Base-by-base conservation (phyloP, 2,329 filamentous ascomycete genomes). In the Ophiostoma ulmi region DNA sequence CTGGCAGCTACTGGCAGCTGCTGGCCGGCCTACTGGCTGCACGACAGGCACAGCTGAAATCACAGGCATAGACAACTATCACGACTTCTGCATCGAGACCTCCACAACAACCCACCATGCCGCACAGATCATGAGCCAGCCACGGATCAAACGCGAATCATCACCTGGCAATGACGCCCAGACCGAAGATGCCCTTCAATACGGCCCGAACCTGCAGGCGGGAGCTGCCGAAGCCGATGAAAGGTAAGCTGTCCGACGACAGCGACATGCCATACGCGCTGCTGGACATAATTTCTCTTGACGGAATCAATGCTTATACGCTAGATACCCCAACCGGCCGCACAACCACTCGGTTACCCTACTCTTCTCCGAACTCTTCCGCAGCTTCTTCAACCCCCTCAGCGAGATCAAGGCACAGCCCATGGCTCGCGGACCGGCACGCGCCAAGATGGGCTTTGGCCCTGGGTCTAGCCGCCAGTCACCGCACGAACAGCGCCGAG, bases 301-400 rank as follows among this genome's bases (percentile, higher is more conserved):
- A 1, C n/a, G n/a, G 17, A 20, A 48, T 4, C 11, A 26, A 3
- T 67, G 22, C 39, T 67, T 3, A 65, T n/a, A 36, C 13, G 17
- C 14, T 72, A 93, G 90, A 77, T 96, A 92, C 77, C 92, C 93
- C 2, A 89, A 93, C 76, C 88, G 93, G 3, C 95, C 95, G 3
- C 87, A 83, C 73, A 99, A 98, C 75, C 87, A 91, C 75, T 88
- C 88, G 55, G 88, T 87, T 73, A 97, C 94, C 0, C 82, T 96
- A 11, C 87, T 88, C 5, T 99, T 99, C 77, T 90, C 92, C 72
- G 89, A 91, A 4, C 84, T 99, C 0, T 93, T 91, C 78, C 82
- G 85, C 20, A 84, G 85, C 35, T 84, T 99, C 0, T 98, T 99
- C 82, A 90, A 97, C 75, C 93, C 93, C 0, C 80, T 90, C 7